Evolutionary conservation across 1,284 basidiomycete species (phyloP).

Genomic region (Laetiporus sulphureus): DNA sequence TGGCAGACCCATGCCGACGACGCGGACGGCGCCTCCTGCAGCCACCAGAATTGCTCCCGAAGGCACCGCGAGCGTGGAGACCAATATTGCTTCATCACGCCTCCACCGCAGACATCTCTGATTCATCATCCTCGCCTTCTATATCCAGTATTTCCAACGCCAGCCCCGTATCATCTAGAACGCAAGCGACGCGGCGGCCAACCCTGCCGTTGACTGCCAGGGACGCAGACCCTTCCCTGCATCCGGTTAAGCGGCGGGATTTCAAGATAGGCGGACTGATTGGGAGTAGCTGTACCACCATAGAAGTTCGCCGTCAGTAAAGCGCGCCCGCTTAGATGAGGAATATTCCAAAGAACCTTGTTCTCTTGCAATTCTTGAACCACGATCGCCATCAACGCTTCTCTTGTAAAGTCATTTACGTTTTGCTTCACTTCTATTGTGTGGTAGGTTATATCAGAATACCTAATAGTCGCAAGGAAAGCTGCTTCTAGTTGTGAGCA

Average conservation of each 20-base stretch:
- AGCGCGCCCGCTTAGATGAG: neutral
- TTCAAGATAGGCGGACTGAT: constrained; percentile 48
- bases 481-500: constrained; percentile 35
- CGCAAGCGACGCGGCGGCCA: constrained; percentile 68
- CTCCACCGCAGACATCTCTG: constrained; percentile 21
- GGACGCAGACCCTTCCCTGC: constrained; percentile 43
- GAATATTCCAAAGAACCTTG: constrained; percentile 32
- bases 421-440: constrained; percentile 37
- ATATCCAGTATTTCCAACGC: constrained; percentile 70
- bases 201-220: constrained; percentile 68
- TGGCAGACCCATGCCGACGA: neutral
- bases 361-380: constrained; percentile 47
- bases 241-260: constrained; percentile 47
- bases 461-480: constrained; percentile 53
- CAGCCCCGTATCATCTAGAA: constrained; percentile 55
- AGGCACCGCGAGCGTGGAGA: too few relatives aligned
- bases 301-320: constrained; percentile 11
- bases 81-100: constrained; percentile 8
- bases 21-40: too few relatives aligned
- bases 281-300: constrained; percentile 36
- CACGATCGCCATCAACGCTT: constrained; percentile 54
- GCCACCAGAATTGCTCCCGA: constrained; percentile 2
- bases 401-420: constrained; percentile 48
- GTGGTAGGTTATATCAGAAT: constrained; percentile 52
- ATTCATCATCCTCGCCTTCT: constrained; percentile 57